Evolutionary conservation across 306 rosid genomes (phyloP), one percentile per base, ranked within the genome.

Genomic region (Quercus aquifolioides): DNA sequence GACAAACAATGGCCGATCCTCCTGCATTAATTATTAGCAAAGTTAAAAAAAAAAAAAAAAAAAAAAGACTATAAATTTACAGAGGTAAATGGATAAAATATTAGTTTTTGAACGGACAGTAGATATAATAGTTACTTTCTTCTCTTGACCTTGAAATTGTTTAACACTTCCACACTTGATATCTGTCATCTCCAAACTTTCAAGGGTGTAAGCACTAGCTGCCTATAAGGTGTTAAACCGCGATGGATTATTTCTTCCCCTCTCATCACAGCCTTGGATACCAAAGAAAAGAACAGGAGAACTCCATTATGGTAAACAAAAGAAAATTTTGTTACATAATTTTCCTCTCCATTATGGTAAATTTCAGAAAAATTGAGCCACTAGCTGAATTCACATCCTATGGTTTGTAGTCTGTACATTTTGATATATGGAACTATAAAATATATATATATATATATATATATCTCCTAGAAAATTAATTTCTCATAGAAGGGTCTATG

Each of bases 191-290:
- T 83, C 90, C 67, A 87, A 69, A 76, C 56, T 82, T 75, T 94
- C 99, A 70, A 91, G 86, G 19, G 94, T 86, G 72, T 69, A 94
- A 79, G 89, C 78, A 94, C 99, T 85, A 92, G 98, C 75, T 95
- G 96, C 81, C 94, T 81, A 33, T 95, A 95, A 35, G 99, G 99
- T 4, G 99, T 86, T 95, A 83, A 95, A 95, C 99, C 98, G 92
- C n/a, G 99, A 95, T 15, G 99, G 99, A 77, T 95, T 95, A 75
- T 84, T 90, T 69, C 98, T 98, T 85, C 92, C 98, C 78, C 98
- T 89, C 88, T 95, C 99, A 82, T 92, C 99, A 21, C 94, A 91
- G 49, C 99, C 99, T 89, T 95, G 98, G 86, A 95, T 92, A 67
- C 99, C 99, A 79, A 84, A 79, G 86, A 95, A 95, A 83, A 89